phyloP scores from a whole-genome alignment of 352 stramenopile genomes.

The Pythium aphanidermatum region DNA sequence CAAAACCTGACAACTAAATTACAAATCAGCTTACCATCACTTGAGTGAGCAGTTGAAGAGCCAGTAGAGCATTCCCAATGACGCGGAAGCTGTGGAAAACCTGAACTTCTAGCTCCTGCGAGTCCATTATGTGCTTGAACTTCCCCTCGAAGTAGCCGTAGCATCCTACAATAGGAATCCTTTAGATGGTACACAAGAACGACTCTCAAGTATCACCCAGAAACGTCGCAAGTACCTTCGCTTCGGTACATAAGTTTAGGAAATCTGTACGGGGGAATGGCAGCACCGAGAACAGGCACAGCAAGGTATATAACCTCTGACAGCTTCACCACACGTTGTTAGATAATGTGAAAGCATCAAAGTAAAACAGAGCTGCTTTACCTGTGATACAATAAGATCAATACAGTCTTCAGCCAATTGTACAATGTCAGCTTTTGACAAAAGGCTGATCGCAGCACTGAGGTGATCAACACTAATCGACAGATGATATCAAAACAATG shows the following conservation, averaged over 20 bases:
- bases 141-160: conserved; percentile 82
- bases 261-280: conserved; percentile 70
- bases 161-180: conserved; percentile 33
- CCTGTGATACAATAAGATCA: conserved; percentile 9
- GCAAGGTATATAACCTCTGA: conserved; percentile 67
- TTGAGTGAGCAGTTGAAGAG: conserved; percentile 41
- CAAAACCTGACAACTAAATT: too few species aligned
- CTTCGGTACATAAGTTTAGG: conserved; percentile 62
- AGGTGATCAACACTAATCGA: conserved; percentile 9
- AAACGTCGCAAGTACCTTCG: conserved; percentile 29
- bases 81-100: conserved; percentile 80
- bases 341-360: too few species aligned
- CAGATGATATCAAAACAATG: not conserved
- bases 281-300: conserved; percentile 54
- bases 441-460: conserved; percentile 8
- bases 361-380: too few species aligned
- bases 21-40: conserved; percentile 27
- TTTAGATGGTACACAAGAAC: too few species aligned
- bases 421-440: conserved; percentile 22
- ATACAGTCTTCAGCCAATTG: conserved; percentile 17
- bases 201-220: too few species aligned
- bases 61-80: conserved; percentile 69
- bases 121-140: conserved; percentile 73
- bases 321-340: too few species aligned
- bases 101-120: conserved; percentile 69